Percentiles rank a stretch among this genome's conserved stretches.
Evolutionary conservation across 257 asterid species (phyloP).

Genomic region (Plectranthus barbatus): DNA sequence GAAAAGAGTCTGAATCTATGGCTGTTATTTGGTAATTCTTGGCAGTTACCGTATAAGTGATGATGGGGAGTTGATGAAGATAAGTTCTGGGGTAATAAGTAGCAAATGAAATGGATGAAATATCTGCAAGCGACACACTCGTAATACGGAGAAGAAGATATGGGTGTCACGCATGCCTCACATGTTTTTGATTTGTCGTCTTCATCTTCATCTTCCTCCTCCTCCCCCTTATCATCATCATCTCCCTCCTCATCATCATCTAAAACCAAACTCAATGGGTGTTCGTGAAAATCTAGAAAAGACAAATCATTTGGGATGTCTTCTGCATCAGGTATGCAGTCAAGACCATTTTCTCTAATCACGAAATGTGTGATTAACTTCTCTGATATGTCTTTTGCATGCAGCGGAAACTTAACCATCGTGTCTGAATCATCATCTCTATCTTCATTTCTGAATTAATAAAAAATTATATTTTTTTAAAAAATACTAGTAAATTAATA

Average conservation of each 20-base stretch:
- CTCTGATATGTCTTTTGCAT: neutral
- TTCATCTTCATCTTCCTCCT: neutral
- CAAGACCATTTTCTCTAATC: neutral
- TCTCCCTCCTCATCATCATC: neutral
- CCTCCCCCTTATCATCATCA: neutral
- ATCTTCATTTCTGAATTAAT: neutral
- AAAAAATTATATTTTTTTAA: too few relatives aligned
- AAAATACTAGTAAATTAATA: too few relatives aligned
- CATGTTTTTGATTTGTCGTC: neutral
- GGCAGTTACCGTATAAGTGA: neutral
- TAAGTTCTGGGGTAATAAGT: neutral
- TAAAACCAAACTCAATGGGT: slow-evolving; percentile 1
- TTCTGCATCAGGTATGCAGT: neutral
- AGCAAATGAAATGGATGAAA: neutral
- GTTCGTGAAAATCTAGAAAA: neutral
- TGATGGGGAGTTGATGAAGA: neutral
- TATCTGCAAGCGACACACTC: neutral
- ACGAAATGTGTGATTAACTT: neutral
- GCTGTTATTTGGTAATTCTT: neutral
- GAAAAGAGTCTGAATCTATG: neutral
- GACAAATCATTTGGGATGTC: too few relatives aligned
- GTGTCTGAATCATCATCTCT: neutral
- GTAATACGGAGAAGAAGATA: slow-evolving; percentile 1
- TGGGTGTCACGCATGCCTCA: neutral
- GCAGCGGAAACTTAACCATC: neutral